Base-by-base conservation (phyloP, 768 basidiomycete genomes). In the Lactarius indigo region DNA sequence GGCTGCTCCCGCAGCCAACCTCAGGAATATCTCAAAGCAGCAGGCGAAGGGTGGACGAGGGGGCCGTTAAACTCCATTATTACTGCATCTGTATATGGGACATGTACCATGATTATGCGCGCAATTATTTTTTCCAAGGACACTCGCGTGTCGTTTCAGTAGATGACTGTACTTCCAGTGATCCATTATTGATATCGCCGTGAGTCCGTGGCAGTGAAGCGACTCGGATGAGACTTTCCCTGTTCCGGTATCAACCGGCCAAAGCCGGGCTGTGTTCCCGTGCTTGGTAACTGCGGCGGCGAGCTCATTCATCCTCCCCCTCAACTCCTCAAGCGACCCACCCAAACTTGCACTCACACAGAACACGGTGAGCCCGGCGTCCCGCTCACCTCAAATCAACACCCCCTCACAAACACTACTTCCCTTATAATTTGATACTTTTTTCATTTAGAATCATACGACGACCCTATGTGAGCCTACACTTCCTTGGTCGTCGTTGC, bases 1-100 rank as follows among this genome's bases (percentile, higher is more conserved):
- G 60, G 76, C 84, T 56, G 73, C 78, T 44, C 83, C 79, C 17
- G 76, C 87, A 59, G 77, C 82, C 47, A 92, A 80, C 63, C 92
- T 94, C 8, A 69, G 54, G 73, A 94, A 89, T 80, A 87, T 96
- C 54, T 93, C 93, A 75, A 98, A 96, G 82, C 94, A 96, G 80
- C 90, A 91, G 81, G 94, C 94, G 89, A 96, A 95, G 85, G 94
- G 93, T 76, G 86, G 88, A 74, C 90, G 90, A 81, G 85, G 85
- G 63, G 87, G 88, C 66, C 86, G 89, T 82, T 90, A 76, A 87
- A 68, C 64, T 69, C 55, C 56, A 33, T 57, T 30, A 58, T 52
- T 61, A 50, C 64, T 37, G 26, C 18, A 47, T 41, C 31, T 44
- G 44, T 66, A 47, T 57, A 68, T 41, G 44, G 55, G 56, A 62